A percentile compares a stretch with the other conserved stretches of the same genome.
phyloP scores from a whole-genome alignment of 768 basidiomycete species.

The Dioszegia hungarica region DNA sequence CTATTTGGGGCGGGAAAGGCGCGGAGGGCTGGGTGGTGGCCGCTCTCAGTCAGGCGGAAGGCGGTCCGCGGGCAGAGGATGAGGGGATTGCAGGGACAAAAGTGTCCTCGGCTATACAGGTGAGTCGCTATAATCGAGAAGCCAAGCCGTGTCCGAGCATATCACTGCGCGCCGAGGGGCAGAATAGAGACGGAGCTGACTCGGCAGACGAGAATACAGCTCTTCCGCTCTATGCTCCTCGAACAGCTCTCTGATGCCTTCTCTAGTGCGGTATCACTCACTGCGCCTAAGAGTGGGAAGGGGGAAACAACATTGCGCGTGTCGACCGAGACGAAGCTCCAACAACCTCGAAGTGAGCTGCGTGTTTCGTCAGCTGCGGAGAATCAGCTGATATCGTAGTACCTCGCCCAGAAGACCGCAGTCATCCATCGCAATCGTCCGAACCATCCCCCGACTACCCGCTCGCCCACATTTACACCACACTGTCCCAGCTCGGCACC shows the following conservation, averaged over 20 bases:
- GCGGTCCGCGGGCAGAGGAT: slow-evolving; percentile 6
- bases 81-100: slow-evolving; percentile 23
- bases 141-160: too few species aligned
- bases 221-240: slow-evolving; percentile 22
- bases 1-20: slow-evolving; percentile 28
- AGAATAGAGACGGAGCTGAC: slow-evolving; percentile 4
- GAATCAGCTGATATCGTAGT: not conserved
- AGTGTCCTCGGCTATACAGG: slow-evolving; percentile 12
- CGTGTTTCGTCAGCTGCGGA: not conserved
- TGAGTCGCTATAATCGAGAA: too few species aligned
- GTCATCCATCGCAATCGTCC: not conserved
- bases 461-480: slow-evolving; percentile 18
- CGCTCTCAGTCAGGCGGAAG: slow-evolving; percentile 13
- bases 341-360: slow-evolving; percentile 16
- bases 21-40: slow-evolving; percentile 34
- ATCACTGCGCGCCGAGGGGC: not conserved
- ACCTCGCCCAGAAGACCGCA: not conserved
- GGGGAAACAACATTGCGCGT: slow-evolving; percentile 10
- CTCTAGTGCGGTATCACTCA: slow-evolving; percentile 18
- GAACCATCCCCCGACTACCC: slow-evolving; percentile 14
- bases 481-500: slow-evolving; percentile 50
- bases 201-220: not conserved
- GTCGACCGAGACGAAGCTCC: not conserved
- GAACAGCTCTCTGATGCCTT: slow-evolving; percentile 33
- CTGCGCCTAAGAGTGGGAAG: not conserved